phyloP scores from a whole-genome alignment of 1,284 basidiomycete genomes.

The Malassezia equina region DNA sequence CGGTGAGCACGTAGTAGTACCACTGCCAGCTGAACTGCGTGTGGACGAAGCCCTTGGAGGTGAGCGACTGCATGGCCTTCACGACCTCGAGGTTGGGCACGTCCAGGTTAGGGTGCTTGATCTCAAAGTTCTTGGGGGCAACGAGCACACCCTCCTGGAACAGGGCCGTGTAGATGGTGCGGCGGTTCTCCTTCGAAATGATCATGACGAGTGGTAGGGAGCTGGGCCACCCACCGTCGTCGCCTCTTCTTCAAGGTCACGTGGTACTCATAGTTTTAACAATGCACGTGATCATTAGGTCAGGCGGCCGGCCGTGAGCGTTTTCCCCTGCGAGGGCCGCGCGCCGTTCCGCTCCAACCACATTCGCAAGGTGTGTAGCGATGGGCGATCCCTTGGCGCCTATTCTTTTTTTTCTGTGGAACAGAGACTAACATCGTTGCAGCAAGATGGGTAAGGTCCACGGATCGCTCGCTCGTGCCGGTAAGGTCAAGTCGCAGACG shows the following conservation, averaged over 20 bases:
- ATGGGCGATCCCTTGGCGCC: neutral
- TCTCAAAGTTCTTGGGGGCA: constrained; percentile 98
- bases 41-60: constrained; percentile 89
- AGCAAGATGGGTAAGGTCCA: constrained; percentile 63
- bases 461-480: constrained; percentile 98
- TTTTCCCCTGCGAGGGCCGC: constrained; percentile 1
- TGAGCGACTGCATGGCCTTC: constrained; percentile 97
- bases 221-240: neutral
- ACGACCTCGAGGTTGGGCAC: constrained; percentile 97
- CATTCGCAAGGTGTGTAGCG: constrained; percentile 13
- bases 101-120: constrained; percentile 92
- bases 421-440: constrained; percentile 4
- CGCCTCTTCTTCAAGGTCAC: constrained; percentile 6
- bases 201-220: constrained; percentile 25
- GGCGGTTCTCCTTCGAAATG: constrained; percentile 48
- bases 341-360: constrained; percentile 7
- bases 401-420: too few species aligned
- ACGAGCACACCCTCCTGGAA: constrained; percentile 71
- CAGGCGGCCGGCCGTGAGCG: neutral
- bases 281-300: constrained; percentile 1
- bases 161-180: constrained; percentile 45
- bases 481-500: constrained; percentile 96
- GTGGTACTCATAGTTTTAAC: constrained; percentile 10
- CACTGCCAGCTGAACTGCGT: constrained; percentile 61
- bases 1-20: constrained; percentile 49